Evolutionary conservation across 2,329 filamentous ascomycete genomes (phyloP).

Genomic region (Thermochaetoides dissita): DNA sequence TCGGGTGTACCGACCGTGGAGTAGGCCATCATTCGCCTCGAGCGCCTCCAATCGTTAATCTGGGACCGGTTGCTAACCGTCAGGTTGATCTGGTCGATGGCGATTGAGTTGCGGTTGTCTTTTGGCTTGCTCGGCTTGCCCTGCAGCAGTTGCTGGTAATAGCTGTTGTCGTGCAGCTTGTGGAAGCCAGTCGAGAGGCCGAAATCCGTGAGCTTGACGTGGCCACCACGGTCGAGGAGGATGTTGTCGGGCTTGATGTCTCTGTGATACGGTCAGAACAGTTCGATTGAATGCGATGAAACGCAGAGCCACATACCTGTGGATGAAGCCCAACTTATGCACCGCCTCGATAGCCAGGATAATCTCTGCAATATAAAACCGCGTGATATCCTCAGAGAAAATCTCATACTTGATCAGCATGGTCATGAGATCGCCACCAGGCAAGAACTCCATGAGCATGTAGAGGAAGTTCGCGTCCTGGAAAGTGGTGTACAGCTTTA

Average conservation of each 20-base stretch:
- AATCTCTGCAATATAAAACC: conserved; percentile 98
- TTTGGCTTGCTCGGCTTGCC: conserved; percentile 57
- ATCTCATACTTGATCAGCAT: conserved; percentile 99
- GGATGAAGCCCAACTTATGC: conserved; percentile 94
- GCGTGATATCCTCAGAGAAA: conserved; percentile 95
- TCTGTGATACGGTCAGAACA: conserved; percentile 24
- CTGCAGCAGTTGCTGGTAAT: conserved; percentile 92
- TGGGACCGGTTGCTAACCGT: conserved; percentile 95
- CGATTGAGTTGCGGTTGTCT: conserved; percentile 84
- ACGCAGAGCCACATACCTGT: conserved; percentile 52
- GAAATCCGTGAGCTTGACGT: conserved; percentile 97
- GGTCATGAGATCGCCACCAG: conserved; percentile 96
- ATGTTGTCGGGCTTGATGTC: conserved; percentile 99
- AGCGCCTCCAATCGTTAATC: conserved; percentile 98
- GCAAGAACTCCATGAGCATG: conserved; percentile 98
- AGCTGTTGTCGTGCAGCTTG: conserved; percentile 93
- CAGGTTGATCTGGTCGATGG: conserved; percentile 93
- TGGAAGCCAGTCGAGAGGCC: conserved; percentile 96
- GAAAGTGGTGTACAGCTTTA: conserved; percentile 96
- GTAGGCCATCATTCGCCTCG: conserved; percentile 88
- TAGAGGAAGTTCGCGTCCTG: conserved; percentile 94
- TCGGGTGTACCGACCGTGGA: conserved; percentile 96
- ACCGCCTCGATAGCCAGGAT: conserved; percentile 97
- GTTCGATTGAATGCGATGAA: not conserved
- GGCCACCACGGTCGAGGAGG: conserved; percentile 81